phyloP scores from a whole-genome alignment of 2,329 filamentous ascomycete species.

The Calonectria henricotiae region DNA sequence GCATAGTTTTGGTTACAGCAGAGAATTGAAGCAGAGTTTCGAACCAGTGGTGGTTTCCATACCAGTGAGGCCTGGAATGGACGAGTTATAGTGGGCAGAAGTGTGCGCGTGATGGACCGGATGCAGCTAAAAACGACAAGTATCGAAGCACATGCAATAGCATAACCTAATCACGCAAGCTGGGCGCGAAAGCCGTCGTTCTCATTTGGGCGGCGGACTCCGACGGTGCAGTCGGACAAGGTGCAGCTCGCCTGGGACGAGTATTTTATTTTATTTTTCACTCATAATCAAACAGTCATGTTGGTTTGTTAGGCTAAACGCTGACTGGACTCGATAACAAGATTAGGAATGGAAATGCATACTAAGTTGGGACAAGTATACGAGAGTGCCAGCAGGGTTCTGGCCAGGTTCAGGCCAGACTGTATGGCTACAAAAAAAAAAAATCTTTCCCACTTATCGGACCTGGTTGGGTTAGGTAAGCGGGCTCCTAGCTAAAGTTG shows the following conservation, averaged over 20 bases:
- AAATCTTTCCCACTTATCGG: conserved; percentile 12
- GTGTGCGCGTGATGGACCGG: conserved; percentile 25
- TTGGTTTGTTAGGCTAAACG: conserved; percentile 14
- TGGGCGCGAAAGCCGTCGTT: conserved; percentile 20
- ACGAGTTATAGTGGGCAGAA: conserved; percentile 8
- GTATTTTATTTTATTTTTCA: conserved; percentile 8
- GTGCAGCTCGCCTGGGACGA: conserved; percentile 13
- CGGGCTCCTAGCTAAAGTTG: conserved; percentile 3
- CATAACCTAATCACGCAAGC: conserved; percentile 33
- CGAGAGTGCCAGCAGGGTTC: conserved; percentile 23
- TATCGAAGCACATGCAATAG: conserved; percentile 32
- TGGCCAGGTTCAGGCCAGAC: conserved; percentile 9
- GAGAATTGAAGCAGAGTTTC: conserved; percentile 23
- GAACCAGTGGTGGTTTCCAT: conserved; percentile 30
- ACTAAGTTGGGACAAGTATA: conserved; percentile 25
- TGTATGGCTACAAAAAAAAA: not conserved
- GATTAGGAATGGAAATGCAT: conserved; percentile 17
- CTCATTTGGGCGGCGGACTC: conserved; percentile 20
- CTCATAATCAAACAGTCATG: conserved; percentile 2
- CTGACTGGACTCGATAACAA: not conserved
- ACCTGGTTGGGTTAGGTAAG: conserved; percentile 4
- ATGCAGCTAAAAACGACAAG: conserved; percentile 32
- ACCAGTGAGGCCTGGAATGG: conserved; percentile 4
- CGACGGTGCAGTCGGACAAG: conserved; percentile 32
- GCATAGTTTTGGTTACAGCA: conserved; percentile 28